These are phyloP conservation scores for Debaryomyces singareniensis DNA, from an alignment of 1,139 yeast genomes.

Conservation along the genomic window DNA sequence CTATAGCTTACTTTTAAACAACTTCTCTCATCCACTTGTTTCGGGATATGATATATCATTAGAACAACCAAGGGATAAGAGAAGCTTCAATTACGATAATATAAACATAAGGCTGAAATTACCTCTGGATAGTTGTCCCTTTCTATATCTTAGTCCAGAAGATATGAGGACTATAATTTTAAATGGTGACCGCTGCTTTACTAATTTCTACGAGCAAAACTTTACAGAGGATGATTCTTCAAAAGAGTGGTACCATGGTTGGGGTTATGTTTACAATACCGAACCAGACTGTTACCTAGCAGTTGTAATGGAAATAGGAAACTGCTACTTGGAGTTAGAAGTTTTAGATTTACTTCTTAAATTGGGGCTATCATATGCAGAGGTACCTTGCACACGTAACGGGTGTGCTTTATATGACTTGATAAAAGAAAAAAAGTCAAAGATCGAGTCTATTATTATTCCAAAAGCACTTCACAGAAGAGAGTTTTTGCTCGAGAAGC, in stretches of 20 bases:
- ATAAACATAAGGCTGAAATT: conserved; percentile 3
- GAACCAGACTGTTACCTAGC: conserved; percentile 9
- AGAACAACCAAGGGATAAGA: too few species aligned
- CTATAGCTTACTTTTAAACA: conserved; percentile 5
- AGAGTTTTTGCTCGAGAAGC: conserved; percentile 3
- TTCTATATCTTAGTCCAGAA: conserved; percentile 7
- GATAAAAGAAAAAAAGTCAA: conserved; percentile 6
- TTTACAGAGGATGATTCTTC: conserved; percentile 4
- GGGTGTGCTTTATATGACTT: conserved; percentile 4
- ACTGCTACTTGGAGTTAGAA: conserved; percentile 8
- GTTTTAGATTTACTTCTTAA: conserved; percentile 7
- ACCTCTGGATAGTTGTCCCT: conserved; percentile 3
- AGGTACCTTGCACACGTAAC: conserved; percentile 3
- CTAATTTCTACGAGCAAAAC: conserved; percentile 5
- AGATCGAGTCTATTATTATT: conserved; percentile 5
- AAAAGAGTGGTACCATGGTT: conserved; percentile 10
- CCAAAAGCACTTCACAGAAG: conserved; percentile 6
- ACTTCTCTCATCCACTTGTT: conserved; percentile 2
- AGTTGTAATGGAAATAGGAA: conserved; percentile 8
- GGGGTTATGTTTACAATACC: conserved; percentile 12
- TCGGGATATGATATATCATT: background rate
- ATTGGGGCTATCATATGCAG: conserved; percentile 3
- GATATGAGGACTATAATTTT: conserved; percentile 8
- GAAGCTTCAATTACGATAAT: background rate
- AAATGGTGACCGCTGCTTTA: conserved; percentile 6